These are phyloP conservation scores for Lactarius evosmus DNA, from an alignment of 768 basidiomycete genomes.

Conservation along the genomic window DNA sequence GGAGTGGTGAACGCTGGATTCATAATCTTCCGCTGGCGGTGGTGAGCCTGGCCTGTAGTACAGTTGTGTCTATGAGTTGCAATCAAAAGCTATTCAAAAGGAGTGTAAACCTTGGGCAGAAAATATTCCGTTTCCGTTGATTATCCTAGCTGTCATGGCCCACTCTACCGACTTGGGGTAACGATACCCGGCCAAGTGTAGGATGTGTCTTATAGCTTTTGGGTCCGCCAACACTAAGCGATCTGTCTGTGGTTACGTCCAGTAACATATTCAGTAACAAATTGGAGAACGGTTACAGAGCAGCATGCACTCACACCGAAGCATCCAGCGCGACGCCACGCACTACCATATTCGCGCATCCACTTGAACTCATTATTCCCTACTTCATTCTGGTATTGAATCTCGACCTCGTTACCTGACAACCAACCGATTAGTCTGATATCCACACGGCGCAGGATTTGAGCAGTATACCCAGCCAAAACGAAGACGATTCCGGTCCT, in stretches of 20 bases:
- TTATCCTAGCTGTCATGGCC: slow-evolving; percentile 20
- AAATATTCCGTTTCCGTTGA: slow-evolving; percentile 28
- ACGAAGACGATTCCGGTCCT: no score
- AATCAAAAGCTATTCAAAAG: neutral
- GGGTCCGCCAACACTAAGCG: neutral
- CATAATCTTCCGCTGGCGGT: slow-evolving; percentile 32
- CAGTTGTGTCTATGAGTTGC: neutral
- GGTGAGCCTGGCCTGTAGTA: slow-evolving; percentile 28
- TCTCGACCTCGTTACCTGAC: neutral
- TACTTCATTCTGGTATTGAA: slow-evolving; percentile 18
- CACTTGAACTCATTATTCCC: slow-evolving; percentile 27
- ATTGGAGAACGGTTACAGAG: neutral
- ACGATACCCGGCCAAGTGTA: slow-evolving; percentile 33
- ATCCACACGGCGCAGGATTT: no score
- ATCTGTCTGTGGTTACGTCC: slow-evolving; percentile 18
- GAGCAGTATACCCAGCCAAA: no score
- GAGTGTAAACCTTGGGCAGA: no score
- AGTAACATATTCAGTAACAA: no score
- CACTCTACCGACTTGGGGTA: slow-evolving; percentile 21
- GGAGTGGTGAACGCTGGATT: slow-evolving; percentile 31
- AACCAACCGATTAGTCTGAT: no score
- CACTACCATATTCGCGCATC: slow-evolving; percentile 27
- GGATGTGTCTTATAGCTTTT: slow-evolving; percentile 32
- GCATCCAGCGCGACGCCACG: slow-evolving; percentile 26
- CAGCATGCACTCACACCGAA: slow-evolving; percentile 28